Percentiles rank a stretch among this genome's conserved stretches.
Evolutionary conservation across 148 eudicot species (phyloP).

Genomic region (Fagopyrum homotropicum): DNA sequence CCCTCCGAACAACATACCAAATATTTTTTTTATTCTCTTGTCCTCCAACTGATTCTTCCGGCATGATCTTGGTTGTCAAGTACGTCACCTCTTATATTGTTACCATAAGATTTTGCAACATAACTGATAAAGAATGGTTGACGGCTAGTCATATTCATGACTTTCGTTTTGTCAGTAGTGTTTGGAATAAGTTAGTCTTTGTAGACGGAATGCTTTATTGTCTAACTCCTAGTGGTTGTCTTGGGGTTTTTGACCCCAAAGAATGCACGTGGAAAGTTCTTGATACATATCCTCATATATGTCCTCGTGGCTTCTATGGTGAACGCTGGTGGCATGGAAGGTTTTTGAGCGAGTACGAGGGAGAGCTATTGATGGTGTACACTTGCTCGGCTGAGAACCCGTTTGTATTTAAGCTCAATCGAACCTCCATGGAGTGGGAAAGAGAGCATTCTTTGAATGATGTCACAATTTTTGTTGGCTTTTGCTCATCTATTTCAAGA

Average conservation of each 20-base stretch:
- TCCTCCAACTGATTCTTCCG: slow-evolving; percentile 50
- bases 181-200: slow-evolving; percentile 74
- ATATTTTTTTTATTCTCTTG: slow-evolving; percentile 67
- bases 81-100: slow-evolving; percentile 60
- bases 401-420: slow-evolving; percentile 53
- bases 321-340: slow-evolving; percentile 80
- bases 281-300: slow-evolving; percentile 69
- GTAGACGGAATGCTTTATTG: slow-evolving; percentile 57
- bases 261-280: slow-evolving; percentile 54
- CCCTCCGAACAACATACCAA: slow-evolving; percentile 53
- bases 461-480: slow-evolving; percentile 62
- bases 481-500: slow-evolving; percentile 66
- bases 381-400: slow-evolving; percentile 64
- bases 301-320: slow-evolving; percentile 51
- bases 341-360: slow-evolving; percentile 61
- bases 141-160: slow-evolving; percentile 57
- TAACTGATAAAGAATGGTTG: slow-evolving; percentile 58
- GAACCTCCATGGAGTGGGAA: slow-evolving; percentile 51
- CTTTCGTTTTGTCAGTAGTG: slow-evolving; percentile 73
- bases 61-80: slow-evolving; percentile 55
- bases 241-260: slow-evolving; percentile 60
- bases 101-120: slow-evolving; percentile 63
- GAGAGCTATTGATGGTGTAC: slow-evolving; percentile 57
- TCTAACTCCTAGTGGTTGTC: slow-evolving; percentile 78
- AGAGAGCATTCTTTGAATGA: slow-evolving; percentile 48